phyloP scores from a whole-genome alignment of 768 basidiomycete genomes.

The Leccinum broughii region DNA sequence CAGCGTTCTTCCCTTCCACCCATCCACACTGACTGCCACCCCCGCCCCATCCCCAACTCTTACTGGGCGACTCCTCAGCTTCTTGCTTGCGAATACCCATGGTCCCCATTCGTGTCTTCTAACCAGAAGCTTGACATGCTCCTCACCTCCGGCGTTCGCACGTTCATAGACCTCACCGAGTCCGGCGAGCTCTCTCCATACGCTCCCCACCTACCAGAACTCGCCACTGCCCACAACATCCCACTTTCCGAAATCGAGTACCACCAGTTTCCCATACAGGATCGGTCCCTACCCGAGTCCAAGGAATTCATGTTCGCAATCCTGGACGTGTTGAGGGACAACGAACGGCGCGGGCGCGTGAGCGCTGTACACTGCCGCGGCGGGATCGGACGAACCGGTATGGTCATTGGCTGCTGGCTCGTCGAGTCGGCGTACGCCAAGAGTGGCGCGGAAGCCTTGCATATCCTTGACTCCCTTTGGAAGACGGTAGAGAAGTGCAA shows the following conservation, averaged over 20 bases:
- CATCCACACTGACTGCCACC: slow-evolving; percentile 15
- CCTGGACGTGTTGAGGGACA: slow-evolving; percentile 59
- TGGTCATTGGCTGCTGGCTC: slow-evolving; percentile 74
- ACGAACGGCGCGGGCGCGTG: slow-evolving; percentile 56
- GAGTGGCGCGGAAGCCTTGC: slow-evolving; percentile 64
- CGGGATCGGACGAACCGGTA: slow-evolving; percentile 68
- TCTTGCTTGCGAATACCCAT: slow-evolving; percentile 82
- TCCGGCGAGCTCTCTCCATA: slow-evolving; percentile 74
- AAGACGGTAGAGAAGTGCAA: slow-evolving; percentile 75
- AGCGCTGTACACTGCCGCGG: slow-evolving; percentile 80
- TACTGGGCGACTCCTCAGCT: slow-evolving; percentile 79
- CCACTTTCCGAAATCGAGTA: slow-evolving; percentile 61
- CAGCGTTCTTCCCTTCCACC: slow-evolving; percentile 23
- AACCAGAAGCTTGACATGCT: slow-evolving; percentile 74
- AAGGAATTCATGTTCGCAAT: slow-evolving; percentile 58
- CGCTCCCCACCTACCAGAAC: slow-evolving; percentile 50
- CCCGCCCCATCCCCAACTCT: slow-evolving; percentile 76
- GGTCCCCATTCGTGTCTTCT: slow-evolving; percentile 54
- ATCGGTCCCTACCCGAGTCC: slow-evolving; percentile 65
- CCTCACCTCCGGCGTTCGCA: slow-evolving; percentile 69
- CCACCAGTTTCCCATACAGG: slow-evolving; percentile 77
- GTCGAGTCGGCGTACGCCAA: slow-evolving; percentile 63
- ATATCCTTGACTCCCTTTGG: slow-evolving; percentile 69
- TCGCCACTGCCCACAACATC: slow-evolving; percentile 57
- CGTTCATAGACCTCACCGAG: slow-evolving; percentile 86